Conservation (phyloP, 1,284 basidiomycete species). For the Puccinia triticina region DNA sequence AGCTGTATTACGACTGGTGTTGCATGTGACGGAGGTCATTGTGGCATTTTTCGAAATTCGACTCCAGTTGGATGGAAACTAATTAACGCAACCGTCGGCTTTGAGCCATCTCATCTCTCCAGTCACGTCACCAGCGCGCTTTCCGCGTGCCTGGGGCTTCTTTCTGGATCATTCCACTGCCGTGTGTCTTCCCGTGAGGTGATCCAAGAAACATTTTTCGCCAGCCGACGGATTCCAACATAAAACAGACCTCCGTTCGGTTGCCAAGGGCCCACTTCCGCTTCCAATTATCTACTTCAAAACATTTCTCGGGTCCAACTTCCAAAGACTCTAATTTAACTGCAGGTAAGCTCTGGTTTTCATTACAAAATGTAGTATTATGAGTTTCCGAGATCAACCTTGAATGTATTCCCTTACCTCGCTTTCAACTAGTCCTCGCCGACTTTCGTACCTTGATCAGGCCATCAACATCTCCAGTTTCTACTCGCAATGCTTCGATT, state of each 20-base stretch:
- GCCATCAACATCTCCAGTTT: not conserved
- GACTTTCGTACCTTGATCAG: not conserved
- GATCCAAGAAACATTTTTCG: not conserved
- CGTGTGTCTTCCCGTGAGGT: not conserved
- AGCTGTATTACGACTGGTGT: not conserved
- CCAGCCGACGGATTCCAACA: not conserved
- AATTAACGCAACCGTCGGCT: too few species aligned
- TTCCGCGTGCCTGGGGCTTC: not conserved
- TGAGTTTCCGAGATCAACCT: not conserved
- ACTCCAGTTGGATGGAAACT: too few species aligned
- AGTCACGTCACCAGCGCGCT: not conserved
- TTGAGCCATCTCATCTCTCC: not conserved
- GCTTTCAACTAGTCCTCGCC: too few species aligned
- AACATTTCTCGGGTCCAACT: too few species aligned
- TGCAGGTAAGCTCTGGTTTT: too few species aligned
- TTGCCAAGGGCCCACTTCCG: not conserved
- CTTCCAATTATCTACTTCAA: not conserved
- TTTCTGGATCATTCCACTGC: not conserved
- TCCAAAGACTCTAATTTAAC: too few species aligned
- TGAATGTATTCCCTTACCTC: not conserved
- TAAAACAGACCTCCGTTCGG: not conserved
- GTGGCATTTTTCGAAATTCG: not conserved
- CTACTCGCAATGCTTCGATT: not conserved
- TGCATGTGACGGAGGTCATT: too few species aligned
- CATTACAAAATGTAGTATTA: too few species aligned